phyloP scores from a whole-genome alignment of 768 basidiomycete genomes.

The Harrya chromipes region DNA sequence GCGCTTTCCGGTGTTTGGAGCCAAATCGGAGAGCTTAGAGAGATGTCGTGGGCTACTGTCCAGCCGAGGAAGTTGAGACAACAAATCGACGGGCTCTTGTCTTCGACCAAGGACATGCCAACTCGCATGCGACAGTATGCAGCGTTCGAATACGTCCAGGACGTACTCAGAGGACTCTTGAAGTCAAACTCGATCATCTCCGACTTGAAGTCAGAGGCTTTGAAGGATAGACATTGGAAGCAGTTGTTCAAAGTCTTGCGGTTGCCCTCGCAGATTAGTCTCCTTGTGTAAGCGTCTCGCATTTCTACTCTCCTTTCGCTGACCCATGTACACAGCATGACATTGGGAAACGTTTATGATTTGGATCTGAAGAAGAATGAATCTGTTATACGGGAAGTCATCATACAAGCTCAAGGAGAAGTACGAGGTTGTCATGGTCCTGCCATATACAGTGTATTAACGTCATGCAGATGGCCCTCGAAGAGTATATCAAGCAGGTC shows the following conservation, averaged over 20 bases:
- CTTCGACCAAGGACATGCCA: conserved; percentile 98
- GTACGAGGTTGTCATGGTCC: conserved; percentile 35
- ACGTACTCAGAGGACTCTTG: conserved; percentile 76
- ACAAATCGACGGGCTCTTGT: conserved; percentile 85
- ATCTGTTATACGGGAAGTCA: conserved; percentile 85
- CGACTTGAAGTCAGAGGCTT: conserved; percentile 94
- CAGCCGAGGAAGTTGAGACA: conserved; percentile 94
- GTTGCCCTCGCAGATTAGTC: conserved; percentile 68
- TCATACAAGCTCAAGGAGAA: conserved; percentile 97
- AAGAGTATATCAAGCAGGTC: conserved; percentile 94
- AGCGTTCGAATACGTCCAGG: conserved; percentile 97
- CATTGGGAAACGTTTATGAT: conserved; percentile 94
- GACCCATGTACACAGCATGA: conserved; percentile 61
- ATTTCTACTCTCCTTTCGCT: conserved; percentile 10
- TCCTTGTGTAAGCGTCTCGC: conserved; percentile 56
- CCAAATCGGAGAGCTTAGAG: conserved; percentile 85
- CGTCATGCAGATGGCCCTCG: conserved; percentile 76
- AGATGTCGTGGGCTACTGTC: conserved; percentile 86
- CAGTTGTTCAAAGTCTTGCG: conserved; percentile 89
- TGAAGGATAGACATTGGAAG: conserved; percentile 98
- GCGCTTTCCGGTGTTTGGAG: conserved; percentile 97
- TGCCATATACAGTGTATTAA: conserved; percentile 7
- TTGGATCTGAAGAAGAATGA: conserved; percentile 96
- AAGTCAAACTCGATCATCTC: conserved; percentile 89
- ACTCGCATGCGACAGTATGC: conserved; percentile 98